A percentile compares a stretch with the other conserved stretches of the same genome.
These are phyloP conservation scores for Aphanomyces invadans DNA, from an alignment of 352 stramenopile genomes.

Conservation along the genomic window DNA sequence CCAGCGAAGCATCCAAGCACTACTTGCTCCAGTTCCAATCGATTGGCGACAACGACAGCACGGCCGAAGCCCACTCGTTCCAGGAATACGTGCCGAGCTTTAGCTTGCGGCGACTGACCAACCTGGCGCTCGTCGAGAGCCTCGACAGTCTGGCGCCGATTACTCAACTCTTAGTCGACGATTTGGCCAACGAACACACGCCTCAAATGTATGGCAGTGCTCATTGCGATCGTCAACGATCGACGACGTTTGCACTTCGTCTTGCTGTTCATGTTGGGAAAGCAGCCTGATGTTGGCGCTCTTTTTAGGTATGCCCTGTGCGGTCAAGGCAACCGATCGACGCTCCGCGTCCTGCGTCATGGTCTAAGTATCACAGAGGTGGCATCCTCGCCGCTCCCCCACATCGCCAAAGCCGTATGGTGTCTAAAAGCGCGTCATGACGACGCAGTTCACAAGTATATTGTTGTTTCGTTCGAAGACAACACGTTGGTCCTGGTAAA, in stretches of 20 bases:
- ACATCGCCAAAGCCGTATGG: constrained; percentile 92
- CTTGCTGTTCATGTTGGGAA: no score
- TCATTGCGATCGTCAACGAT: not conserved
- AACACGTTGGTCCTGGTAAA: constrained; percentile 92
- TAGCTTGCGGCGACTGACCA: constrained; percentile 79
- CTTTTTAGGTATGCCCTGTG: constrained; percentile 85
- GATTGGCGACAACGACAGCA: constrained; percentile 89
- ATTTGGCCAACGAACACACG: constrained; percentile 92
- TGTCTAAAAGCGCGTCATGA: constrained; percentile 87
- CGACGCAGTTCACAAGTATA: constrained; percentile 86
- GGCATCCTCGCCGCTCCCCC: constrained; percentile 92
- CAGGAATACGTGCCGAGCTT: constrained; percentile 62
- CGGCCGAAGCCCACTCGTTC: constrained; percentile 43
- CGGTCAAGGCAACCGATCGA: constrained; percentile 88
- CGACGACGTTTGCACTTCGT: no score
- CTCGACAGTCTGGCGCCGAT: constrained; percentile 88
- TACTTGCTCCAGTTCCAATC: constrained; percentile 97
- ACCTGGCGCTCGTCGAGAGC: constrained; percentile 70
- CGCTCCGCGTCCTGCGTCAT: constrained; percentile 93
- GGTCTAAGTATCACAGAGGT: constrained; percentile 95
- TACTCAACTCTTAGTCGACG: constrained; percentile 93
- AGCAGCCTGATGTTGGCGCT: no score
- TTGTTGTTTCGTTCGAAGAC: constrained; percentile 99
- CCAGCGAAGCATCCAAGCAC: constrained; percentile 97
- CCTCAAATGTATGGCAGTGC: constrained; percentile 84